These are phyloP conservation scores for Beauveria brongniartii DNA, from an alignment of 2,329 filamentous ascomycete genomes.

Conservation along the genomic window DNA sequence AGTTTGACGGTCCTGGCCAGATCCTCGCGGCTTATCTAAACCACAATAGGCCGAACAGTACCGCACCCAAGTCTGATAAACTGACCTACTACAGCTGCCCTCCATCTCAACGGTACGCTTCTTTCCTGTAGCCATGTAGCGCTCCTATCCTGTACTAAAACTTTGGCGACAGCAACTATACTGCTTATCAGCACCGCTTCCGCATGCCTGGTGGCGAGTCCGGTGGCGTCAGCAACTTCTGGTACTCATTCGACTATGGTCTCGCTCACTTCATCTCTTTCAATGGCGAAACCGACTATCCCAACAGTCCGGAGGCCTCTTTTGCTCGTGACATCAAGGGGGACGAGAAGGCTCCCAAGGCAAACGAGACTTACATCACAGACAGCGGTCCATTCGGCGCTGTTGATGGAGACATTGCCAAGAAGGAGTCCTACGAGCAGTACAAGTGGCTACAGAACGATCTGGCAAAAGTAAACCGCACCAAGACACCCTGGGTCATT, in stretches of 20 bases:
- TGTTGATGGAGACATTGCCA: slow-evolving; percentile 30
- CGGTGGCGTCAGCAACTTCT: slow-evolving; percentile 42
- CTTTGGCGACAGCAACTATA: slow-evolving; percentile 31
- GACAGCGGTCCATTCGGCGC: slow-evolving; percentile 41
- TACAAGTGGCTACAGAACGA: slow-evolving; percentile 39
- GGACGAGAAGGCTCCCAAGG: slow-evolving; percentile 30
- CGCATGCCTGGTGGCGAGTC: slow-evolving; percentile 40
- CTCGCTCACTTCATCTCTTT: slow-evolving; percentile 42
- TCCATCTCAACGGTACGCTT: slow-evolving; percentile 30
- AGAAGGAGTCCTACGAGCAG: slow-evolving; percentile 36
- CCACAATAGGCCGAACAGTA: slow-evolving; percentile 33
- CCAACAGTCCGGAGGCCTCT: slow-evolving; percentile 36
- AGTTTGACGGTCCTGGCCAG: slow-evolving; percentile 39
- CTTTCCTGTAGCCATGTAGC: neutral
- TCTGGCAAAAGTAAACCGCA: slow-evolving; percentile 34
- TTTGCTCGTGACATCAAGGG: slow-evolving; percentile 34
- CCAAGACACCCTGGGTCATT: slow-evolving; percentile 41
- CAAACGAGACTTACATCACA: slow-evolving; percentile 36
- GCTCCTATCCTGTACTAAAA: neutral
- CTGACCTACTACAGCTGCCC: slow-evolving; percentile 45
- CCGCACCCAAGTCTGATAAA: slow-evolving; percentile 22
- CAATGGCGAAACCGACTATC: slow-evolving; percentile 41
- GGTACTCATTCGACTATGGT: slow-evolving; percentile 48
- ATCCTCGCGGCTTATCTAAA: slow-evolving; percentile 38
- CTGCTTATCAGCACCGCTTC: slow-evolving; percentile 43